Evolutionary conservation across 1,284 basidiomycete species (phyloP).

Genomic region (Boletus smithii): DNA sequence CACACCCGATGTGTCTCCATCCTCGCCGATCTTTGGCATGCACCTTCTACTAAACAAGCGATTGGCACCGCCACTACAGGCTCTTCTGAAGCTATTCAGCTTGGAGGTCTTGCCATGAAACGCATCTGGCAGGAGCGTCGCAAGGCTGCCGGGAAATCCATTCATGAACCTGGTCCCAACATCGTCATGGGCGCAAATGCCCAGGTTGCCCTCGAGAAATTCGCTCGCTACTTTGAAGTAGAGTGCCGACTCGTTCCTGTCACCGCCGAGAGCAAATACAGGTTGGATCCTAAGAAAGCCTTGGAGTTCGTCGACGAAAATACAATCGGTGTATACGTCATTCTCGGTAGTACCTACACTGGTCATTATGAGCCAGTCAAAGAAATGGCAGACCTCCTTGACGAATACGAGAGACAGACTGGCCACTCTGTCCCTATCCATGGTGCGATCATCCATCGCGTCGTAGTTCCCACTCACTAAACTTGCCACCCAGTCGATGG

Average conservation of each 20-base stretch:
- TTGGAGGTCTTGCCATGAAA: constrained; percentile 94
- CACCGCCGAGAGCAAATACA: constrained; percentile 72
- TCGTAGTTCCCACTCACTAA: not conserved
- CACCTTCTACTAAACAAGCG: constrained; percentile 67
- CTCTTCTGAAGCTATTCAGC: constrained; percentile 89
- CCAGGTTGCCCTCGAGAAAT: constrained; percentile 87
- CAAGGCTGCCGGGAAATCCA: constrained; percentile 83
- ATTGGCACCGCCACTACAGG: constrained; percentile 94
- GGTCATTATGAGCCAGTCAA: constrained; percentile 92
- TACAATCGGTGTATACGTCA: constrained; percentile 81
- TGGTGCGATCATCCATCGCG: constrained; percentile 43
- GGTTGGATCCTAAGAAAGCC: constrained; percentile 80
- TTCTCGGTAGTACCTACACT: constrained; percentile 86
- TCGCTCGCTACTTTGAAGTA: constrained; percentile 90
- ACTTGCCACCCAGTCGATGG: constrained; percentile 53
- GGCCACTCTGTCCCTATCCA: constrained; percentile 84
- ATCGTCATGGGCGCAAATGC: constrained; percentile 82
- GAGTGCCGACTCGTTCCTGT: constrained; percentile 81
- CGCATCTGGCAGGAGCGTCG: constrained; percentile 88
- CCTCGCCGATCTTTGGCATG: constrained; percentile 92
- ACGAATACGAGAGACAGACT: constrained; percentile 81
- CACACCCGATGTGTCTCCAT: constrained; percentile 84
- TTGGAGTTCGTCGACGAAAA: constrained; percentile 92
- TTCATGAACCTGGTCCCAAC: constrained; percentile 79
- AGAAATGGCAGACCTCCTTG: constrained; percentile 81